Percentiles rank a stretch among this genome's conserved stretches.
phyloP scores from a whole-genome alignment of 306 rosid species.

The Glycine tomentella region DNA sequence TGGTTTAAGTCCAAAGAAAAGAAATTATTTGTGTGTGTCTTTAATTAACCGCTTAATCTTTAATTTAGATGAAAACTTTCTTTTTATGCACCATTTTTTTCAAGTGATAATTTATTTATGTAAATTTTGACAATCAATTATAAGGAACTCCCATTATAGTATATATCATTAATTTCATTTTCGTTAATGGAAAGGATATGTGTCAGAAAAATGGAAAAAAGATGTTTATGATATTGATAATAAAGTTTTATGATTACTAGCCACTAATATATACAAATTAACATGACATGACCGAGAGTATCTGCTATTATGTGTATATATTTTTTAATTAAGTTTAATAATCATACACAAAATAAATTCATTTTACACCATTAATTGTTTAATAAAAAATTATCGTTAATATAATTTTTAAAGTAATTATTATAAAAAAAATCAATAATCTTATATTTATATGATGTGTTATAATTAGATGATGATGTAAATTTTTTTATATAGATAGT shows the following conservation, averaged over 20 bases:
- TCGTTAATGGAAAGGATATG: background rate
- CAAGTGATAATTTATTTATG: background rate
- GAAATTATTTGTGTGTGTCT: too few relatives aligned
- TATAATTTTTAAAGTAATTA: too few relatives aligned
- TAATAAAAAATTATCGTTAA: too few relatives aligned
- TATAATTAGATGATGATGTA: too few relatives aligned
- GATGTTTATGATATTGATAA: background rate
- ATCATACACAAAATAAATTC: too few relatives aligned
- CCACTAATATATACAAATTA: background rate
- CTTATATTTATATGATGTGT: too few relatives aligned
- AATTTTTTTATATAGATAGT: too few relatives aligned
- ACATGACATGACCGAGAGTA: background rate
- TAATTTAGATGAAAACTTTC: background rate
- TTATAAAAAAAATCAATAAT: too few relatives aligned
- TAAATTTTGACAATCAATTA: too few relatives aligned
- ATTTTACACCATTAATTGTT: too few relatives aligned
- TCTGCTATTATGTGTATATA: background rate
- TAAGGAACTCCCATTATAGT: background rate
- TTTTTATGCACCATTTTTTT: background rate
- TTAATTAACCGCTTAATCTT: too few relatives aligned
- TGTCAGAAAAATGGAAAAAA: background rate
- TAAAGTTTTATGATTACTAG: background rate
- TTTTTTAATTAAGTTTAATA: background rate
- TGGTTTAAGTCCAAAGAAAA: background rate
- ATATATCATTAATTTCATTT: background rate